These are phyloP conservation scores for Globisporangium cederbergense DNA, from an alignment of 352 stramenopile species.

Conservation along the genomic window DNA sequence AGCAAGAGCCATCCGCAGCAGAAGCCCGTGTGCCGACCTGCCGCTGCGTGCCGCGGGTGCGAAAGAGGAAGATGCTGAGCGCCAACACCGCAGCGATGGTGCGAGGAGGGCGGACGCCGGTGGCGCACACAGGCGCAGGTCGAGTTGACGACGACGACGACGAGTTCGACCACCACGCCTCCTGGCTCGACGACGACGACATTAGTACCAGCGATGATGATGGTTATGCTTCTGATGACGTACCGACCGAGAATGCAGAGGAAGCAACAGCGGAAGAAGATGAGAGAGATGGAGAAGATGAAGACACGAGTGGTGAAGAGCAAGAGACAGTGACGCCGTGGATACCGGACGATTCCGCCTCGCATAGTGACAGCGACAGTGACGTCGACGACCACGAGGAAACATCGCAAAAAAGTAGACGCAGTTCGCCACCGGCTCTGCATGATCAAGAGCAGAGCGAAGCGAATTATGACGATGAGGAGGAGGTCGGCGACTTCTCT, in stretches of 20 bases:
- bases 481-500: slow-evolving; percentile 31
- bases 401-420: background rate
- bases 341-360: slow-evolving; percentile 23
- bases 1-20: background rate
- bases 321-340: slow-evolving; percentile 15
- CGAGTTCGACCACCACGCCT: slow-evolving; percentile 10
- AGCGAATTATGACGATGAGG: slow-evolving; percentile 6
- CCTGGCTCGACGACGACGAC: slow-evolving; percentile 13
- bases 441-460: slow-evolving; percentile 1
- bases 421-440: background rate
- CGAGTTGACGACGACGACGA: slow-evolving; percentile 18
- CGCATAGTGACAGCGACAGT: slow-evolving; percentile 19
- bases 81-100: slow-evolving; percentile 4
- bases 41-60: background rate
- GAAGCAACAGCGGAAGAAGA: background rate
- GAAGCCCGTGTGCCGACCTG: background rate
- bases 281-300: slow-evolving; percentile 2
- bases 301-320: background rate
- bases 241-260: too few species aligned
- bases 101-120: background rate
- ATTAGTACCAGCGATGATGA: background rate
- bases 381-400: slow-evolving; percentile 15
- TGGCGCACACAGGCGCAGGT: background rate
- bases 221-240: background rate
- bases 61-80: background rate